These are phyloP conservation scores for Alternaria panax DNA, from an alignment of 2,329 filamentous ascomycete genomes.

Conservation along the genomic window DNA sequence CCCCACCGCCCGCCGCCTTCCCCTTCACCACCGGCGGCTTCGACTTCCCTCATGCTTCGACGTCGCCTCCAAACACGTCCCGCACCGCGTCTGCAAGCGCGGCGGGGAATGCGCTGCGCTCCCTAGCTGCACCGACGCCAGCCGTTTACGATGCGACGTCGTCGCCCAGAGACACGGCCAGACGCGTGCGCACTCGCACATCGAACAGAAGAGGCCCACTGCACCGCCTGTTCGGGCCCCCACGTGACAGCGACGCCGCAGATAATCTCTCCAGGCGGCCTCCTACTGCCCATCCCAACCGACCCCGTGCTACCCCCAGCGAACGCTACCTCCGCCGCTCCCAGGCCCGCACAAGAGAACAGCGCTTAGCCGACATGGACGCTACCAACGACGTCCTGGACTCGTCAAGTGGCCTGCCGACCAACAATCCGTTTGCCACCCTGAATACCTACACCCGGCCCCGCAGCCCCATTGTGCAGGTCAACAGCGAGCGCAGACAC, in stretches of 20 bases:
- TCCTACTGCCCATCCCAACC: slow-evolving; percentile 32
- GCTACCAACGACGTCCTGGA: slow-evolving; percentile 29
- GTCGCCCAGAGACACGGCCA: slow-evolving; percentile 16
- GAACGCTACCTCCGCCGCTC: slow-evolving; percentile 47
- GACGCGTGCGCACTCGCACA: slow-evolving; percentile 17
- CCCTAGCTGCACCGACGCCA: slow-evolving; percentile 13
- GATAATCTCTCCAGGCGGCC: slow-evolving; percentile 22
- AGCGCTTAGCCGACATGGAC: slow-evolving; percentile 34
- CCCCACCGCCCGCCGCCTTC: slow-evolving; percentile 37
- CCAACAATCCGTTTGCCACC: slow-evolving; percentile 22
- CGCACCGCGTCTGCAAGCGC: slow-evolving; percentile 8
- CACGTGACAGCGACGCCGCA: slow-evolving; percentile 28
- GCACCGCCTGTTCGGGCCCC: slow-evolving; percentile 30
- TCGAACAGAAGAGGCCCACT: slow-evolving; percentile 25
- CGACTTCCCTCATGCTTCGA: slow-evolving; percentile 56
- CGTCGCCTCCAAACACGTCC: slow-evolving; percentile 27
- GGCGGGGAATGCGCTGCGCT: slow-evolving; percentile 15
- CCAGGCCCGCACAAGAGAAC: slow-evolving; percentile 39
- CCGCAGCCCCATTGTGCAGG: slow-evolving; percentile 34
- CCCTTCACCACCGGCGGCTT: slow-evolving; percentile 51
- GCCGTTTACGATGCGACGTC: slow-evolving; percentile 15
- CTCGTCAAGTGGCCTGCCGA: slow-evolving; percentile 33
- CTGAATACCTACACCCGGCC: slow-evolving; percentile 19
- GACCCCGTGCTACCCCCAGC: slow-evolving; percentile 45
- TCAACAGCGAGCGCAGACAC: slow-evolving; percentile 31